Evolutionary conservation across 139 green algal species (phyloP).

Genomic region (Tetradesmus lagerheimii): DNA sequence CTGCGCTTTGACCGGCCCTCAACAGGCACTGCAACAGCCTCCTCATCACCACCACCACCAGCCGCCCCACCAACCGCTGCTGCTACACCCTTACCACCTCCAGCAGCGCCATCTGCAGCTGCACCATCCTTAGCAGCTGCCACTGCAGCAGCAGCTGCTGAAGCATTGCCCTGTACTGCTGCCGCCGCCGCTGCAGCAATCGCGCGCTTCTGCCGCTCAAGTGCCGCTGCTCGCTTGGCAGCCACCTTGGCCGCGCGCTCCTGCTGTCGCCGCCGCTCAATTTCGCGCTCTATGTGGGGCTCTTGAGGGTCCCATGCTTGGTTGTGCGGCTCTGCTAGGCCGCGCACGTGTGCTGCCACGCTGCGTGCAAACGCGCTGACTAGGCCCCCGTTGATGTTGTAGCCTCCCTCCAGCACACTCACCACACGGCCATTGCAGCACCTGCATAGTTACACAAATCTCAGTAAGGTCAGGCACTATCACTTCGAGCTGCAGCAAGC

Average conservation of each 20-base stretch:
- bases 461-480: neutral
- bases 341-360: conserved; percentile 89
- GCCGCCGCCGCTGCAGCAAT: conserved; percentile 13
- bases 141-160: conserved; percentile 5
- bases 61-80: neutral
- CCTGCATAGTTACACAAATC: conserved; percentile 54
- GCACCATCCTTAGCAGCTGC: conserved; percentile 10
- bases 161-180: conserved; percentile 31
- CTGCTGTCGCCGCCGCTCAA: conserved; percentile 3
- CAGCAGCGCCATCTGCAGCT: conserved; percentile 34
- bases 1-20: conserved; percentile 60
- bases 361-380: conserved; percentile 87
- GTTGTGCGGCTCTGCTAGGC: conserved; percentile 68
- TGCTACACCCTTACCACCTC: conserved; percentile 10
- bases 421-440: conserved; percentile 89
- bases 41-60: conserved; percentile 25
- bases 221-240: conserved; percentile 42
- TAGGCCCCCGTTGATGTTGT: conserved; percentile 87
- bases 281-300: conserved; percentile 17
- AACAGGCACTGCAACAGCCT: conserved; percentile 3
- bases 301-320: conserved; percentile 44
- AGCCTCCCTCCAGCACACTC: conserved; percentile 91
- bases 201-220: conserved; percentile 28
- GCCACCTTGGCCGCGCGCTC: conserved; percentile 32
- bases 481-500: neutral